Conservation (phyloP, 495 filamentous ascomycete genomes). For the Hapsidospora chrysogenum region DNA sequence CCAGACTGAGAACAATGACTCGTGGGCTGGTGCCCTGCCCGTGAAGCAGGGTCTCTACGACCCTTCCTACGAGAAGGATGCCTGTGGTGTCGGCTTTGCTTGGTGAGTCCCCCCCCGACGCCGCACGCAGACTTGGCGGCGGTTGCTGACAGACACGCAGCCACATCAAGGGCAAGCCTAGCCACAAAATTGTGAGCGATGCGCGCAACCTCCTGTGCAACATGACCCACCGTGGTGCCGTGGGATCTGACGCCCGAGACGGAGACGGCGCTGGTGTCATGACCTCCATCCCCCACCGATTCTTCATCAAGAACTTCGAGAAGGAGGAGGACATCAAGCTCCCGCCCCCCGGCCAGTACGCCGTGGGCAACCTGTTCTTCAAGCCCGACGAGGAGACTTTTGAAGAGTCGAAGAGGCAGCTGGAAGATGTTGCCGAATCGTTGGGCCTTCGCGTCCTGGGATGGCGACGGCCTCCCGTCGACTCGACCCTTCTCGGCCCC, state of each 20-base stretch:
- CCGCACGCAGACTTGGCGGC: conserved; percentile 6
- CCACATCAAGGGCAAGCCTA: conserved; percentile 92
- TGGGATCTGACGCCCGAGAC: conserved; percentile 93
- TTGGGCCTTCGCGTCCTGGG: conserved; percentile 83
- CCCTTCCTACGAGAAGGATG: conserved; percentile 94
- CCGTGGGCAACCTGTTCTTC: conserved; percentile 96
- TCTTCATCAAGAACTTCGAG: conserved; percentile 97
- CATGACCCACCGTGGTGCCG: conserved; percentile 98
- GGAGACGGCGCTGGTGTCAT: conserved; percentile 98
- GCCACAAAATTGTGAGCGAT: conserved; percentile 64
- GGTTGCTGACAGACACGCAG: conserved; percentile 24
- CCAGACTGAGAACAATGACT: conserved; percentile 70
- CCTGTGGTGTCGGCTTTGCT: conserved; percentile 97
- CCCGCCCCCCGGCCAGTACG: conserved; percentile 84
- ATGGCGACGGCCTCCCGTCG: conserved; percentile 90
- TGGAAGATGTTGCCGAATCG: conserved; percentile 81
- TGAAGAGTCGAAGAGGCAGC: conserved; percentile 69
- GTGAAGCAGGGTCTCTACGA: conserved; percentile 98
- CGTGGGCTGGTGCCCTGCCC: conserved; percentile 90
- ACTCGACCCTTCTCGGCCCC: conserved; percentile 84
- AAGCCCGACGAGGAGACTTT: conserved; percentile 83
- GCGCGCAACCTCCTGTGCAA: conserved; percentile 93
- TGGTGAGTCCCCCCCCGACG: conserved; percentile 45
- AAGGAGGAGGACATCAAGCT: conserved; percentile 73
- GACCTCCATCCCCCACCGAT: conserved; percentile 97